phyloP scores from a whole-genome alignment of 768 basidiomycete genomes.

The Auricularia cornea region DNA sequence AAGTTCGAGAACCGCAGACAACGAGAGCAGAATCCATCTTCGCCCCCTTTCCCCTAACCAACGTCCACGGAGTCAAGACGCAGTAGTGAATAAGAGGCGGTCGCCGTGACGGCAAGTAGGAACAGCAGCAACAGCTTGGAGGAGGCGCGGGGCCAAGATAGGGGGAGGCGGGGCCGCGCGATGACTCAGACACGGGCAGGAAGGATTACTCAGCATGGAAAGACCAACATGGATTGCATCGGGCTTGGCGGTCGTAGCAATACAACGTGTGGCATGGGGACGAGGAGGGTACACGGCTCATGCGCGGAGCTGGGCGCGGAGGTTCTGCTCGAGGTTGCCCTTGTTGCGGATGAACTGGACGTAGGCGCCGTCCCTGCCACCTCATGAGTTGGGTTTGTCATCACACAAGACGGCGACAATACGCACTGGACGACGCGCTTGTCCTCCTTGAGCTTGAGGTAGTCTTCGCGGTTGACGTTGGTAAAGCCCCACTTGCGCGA shows the following conservation, averaged over 20 bases:
- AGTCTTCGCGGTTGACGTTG: slow-evolving; percentile 83
- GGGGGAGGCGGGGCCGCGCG: neutral
- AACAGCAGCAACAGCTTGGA: neutral
- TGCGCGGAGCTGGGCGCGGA: slow-evolving; percentile 74
- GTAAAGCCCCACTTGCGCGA: slow-evolving; percentile 99
- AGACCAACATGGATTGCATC: neutral
- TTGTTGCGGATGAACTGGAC: slow-evolving; percentile 88
- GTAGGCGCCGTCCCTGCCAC: slow-evolving; percentile 81
- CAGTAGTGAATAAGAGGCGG: slow-evolving; percentile 70
- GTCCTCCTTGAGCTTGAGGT: slow-evolving; percentile 78
- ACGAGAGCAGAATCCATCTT: too few relatives aligned
- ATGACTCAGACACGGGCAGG: neutral
- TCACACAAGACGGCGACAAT: slow-evolving; percentile 1
- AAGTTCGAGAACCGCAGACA: too few relatives aligned
- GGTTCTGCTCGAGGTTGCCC: slow-evolving; percentile 78
- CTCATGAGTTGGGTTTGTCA: slow-evolving; percentile 3
- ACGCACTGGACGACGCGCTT: slow-evolving; percentile 85
- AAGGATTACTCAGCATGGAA: neutral
- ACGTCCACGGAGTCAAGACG: slow-evolving; percentile 45
- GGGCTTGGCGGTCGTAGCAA: neutral
- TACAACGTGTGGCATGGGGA: slow-evolving; percentile 12
- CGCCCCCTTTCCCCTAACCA: slow-evolving; percentile 84
- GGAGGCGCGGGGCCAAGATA: neutral
- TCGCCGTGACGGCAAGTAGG: slow-evolving; percentile 4
- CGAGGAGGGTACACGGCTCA: slow-evolving; percentile 26